phyloP scores from a whole-genome alignment of 2,329 filamentous ascomycete species.

The Beauveria scarabaeidicola region DNA sequence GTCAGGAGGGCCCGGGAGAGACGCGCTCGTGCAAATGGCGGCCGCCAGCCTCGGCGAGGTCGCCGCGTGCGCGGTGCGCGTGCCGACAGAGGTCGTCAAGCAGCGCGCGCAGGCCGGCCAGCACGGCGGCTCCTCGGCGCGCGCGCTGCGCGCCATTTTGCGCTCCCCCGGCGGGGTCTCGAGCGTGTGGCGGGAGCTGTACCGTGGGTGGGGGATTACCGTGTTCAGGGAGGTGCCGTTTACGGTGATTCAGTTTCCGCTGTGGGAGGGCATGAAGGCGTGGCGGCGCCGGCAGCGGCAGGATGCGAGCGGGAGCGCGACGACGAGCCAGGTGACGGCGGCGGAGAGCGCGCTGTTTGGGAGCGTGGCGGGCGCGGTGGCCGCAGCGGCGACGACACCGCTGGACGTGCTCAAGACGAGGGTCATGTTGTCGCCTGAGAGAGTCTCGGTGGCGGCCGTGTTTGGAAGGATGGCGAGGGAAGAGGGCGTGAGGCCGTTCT shows the following conservation, averaged over 20 bases:
- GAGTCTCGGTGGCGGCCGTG: slow-evolving; percentile 49
- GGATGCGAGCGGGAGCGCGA: slow-evolving; percentile 18
- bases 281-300: slow-evolving; percentile 41
- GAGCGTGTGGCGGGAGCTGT: slow-evolving; percentile 73
- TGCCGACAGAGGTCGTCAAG: slow-evolving; percentile 93
- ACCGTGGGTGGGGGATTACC: slow-evolving; percentile 86
- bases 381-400: slow-evolving; percentile 83
- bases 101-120: slow-evolving; percentile 87
- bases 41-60: slow-evolving; percentile 83
- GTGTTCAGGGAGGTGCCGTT: slow-evolving; percentile 95
- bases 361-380: slow-evolving; percentile 72
- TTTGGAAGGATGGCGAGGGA: slow-evolving; percentile 56
- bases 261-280: slow-evolving; percentile 89
- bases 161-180: slow-evolving; percentile 31
- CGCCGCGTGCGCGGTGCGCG: slow-evolving; percentile 82
- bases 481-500: slow-evolving; percentile 60
- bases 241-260: slow-evolving; percentile 91
- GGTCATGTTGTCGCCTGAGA: slow-evolving; percentile 79
- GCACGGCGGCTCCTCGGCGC: slow-evolving; percentile 60
- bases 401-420: slow-evolving; percentile 94
- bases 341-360: slow-evolving; percentile 79
- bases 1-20: slow-evolving; percentile 11
- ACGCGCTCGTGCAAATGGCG: slow-evolving; percentile 60
- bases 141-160: slow-evolving; percentile 64
- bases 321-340: slow-evolving; percentile 47